Evolutionary conservation across 2,329 filamentous ascomycete genomes (phyloP).

Genomic region (Aquanectria penicillioides): DNA sequence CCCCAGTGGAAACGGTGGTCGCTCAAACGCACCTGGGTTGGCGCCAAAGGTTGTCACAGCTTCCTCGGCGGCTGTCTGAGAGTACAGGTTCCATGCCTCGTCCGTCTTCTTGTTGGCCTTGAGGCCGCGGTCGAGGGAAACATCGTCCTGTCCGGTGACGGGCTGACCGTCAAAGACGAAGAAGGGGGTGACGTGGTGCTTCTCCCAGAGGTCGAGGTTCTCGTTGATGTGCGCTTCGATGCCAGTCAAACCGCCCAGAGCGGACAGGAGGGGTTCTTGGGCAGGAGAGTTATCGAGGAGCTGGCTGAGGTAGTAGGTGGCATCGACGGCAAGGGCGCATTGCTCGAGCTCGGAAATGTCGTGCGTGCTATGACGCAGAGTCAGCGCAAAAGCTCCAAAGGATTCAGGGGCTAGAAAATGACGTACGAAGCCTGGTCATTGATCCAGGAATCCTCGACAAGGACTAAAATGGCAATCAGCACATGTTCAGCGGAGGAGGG

Average conservation of each 20-base stretch:
- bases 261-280: slow-evolving; percentile 88
- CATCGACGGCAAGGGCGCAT: slow-evolving; percentile 84
- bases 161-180: slow-evolving; percentile 95
- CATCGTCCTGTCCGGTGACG: slow-evolving; percentile 78
- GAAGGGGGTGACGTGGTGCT: slow-evolving; percentile 76
- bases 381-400: slow-evolving; percentile 31
- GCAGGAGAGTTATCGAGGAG: slow-evolving; percentile 76
- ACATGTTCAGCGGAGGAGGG: slow-evolving; percentile 12
- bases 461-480: slow-evolving; percentile 44
- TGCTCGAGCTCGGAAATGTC: slow-evolving; percentile 77
- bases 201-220: slow-evolving; percentile 78
- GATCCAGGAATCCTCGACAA: slow-evolving; percentile 53
- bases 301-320: slow-evolving; percentile 85
- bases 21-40: slow-evolving; percentile 69
- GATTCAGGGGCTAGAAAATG: slow-evolving; percentile 6
- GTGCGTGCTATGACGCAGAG: slow-evolving; percentile 57
- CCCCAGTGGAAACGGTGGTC: neutral
- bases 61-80: slow-evolving; percentile 78
- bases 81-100: slow-evolving; percentile 88
- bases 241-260: slow-evolving; percentile 87
- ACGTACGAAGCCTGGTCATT: slow-evolving; percentile 51
- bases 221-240: slow-evolving; percentile 79
- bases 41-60: slow-evolving; percentile 87
- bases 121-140: slow-evolving; percentile 70
- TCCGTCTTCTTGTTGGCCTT: slow-evolving; percentile 77